Base-by-base conservation (phyloP, 768 basidiomycete species). In the Termitomyces heimii region DNA sequence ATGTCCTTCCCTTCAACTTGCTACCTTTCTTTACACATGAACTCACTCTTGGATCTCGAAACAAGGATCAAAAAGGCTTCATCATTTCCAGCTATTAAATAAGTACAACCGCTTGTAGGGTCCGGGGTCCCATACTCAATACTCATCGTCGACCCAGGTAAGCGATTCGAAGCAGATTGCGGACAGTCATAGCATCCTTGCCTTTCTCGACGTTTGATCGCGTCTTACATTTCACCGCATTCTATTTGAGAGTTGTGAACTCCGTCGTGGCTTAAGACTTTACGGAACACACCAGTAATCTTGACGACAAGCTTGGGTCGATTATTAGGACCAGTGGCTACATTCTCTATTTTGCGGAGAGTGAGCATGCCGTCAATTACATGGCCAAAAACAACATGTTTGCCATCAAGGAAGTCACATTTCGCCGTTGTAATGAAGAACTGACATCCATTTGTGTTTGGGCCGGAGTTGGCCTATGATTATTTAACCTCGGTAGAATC, bases 371-470 rank as follows among this genome's bases (percentile, higher is more conserved):
- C 93, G 56, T 97, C 92, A 60, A 92, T 82, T 35, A 96, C 89
- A 62, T 81, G 86, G 6, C 94, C 94, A 65, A 97, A 97, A 2
- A 95, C 93, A 63, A 94, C 89, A 68, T 96, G 94, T 70, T 95
- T 93, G 62, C 85, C 92, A 68, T 99, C 95, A 44, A 99, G 82
- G 72, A 98, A 98, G 60, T 95, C 92, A 61, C 95, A 96, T 63
- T 91, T 89, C 9, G 85, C 92, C 1, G 92, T 94, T 0, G 97
- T 99, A 68, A 99, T 87, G 79, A 99, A 99, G 77, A 98, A 99
- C 84, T 93, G 94, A 70, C 92, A 95, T 2, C 95, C 96, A 62
- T 98, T 98, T 14, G 94, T 95, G 66, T 92, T 88, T 2, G 89
- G 82, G 5, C 96, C 96, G 0, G 95, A 97, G 73, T 98, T 98